Evolutionary conservation across 352 stramenopile genomes (phyloP).

Genomic region (Phytophthora tentaculata): DNA sequence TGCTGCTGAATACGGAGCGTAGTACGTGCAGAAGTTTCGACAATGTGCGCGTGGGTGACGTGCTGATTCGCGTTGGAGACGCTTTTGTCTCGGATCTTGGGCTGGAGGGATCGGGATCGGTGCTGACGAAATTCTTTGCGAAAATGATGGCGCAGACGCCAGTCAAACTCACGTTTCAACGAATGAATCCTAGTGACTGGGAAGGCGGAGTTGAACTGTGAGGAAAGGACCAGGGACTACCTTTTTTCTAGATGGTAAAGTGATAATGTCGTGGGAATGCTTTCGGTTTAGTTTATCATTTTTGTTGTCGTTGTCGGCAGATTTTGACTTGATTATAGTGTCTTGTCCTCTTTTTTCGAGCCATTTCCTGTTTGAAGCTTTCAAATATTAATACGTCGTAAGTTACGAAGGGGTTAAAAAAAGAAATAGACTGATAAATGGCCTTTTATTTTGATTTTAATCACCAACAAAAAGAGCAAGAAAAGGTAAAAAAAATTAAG

Average conservation of each 20-base stretch:
- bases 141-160: conserved; percentile 61
- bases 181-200: conserved; percentile 67
- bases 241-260: conserved; percentile 6
- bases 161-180: conserved; percentile 71
- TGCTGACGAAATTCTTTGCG: conserved; percentile 76
- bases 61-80: conserved; percentile 68
- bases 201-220: conserved; percentile 78
- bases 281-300: too few relatives aligned
- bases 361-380: too few relatives aligned
- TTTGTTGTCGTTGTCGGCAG: too few relatives aligned
- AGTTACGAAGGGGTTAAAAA: too few relatives aligned
- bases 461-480: too few relatives aligned
- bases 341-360: too few relatives aligned
- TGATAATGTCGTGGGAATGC: conserved; percentile 9
- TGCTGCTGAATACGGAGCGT: conserved; percentile 80
- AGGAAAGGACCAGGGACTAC: not conserved
- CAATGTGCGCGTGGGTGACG: conserved; percentile 66
- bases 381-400: too few relatives aligned
- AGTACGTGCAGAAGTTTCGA: conserved; percentile 70
- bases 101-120: conserved; percentile 53
- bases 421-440: too few relatives aligned
- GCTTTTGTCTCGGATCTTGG: conserved; percentile 68
- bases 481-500: too few relatives aligned
- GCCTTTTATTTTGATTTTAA: too few relatives aligned
- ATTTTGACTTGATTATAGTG: too few relatives aligned